Evolutionary conservation across 116 monocot genomes (phyloP).

Genomic region (Posidonia oceanica): DNA sequence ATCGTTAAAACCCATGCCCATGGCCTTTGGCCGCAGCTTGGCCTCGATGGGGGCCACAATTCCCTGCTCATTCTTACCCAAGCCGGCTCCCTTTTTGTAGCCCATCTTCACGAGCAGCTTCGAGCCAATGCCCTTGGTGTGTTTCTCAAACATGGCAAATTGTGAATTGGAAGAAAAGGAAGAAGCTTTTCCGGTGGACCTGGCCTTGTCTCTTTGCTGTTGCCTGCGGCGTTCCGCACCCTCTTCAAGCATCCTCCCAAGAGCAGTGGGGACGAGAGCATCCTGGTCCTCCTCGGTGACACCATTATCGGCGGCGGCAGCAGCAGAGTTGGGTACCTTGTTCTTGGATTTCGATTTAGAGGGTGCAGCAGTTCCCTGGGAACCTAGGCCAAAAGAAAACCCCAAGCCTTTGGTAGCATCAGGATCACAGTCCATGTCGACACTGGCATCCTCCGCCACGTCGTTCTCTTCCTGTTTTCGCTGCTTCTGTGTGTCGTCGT

Average conservation of each 20-base stretch:
- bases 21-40: constrained; percentile 65
- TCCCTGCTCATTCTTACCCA: constrained; percentile 82
- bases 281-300: constrained; percentile 10
- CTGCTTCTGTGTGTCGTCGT: not conserved
- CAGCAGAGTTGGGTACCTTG: not conserved
- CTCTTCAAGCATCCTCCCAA: constrained; percentile 22
- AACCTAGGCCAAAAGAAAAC: constrained; percentile 34
- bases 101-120: constrained; percentile 36
- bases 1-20: constrained; percentile 91
- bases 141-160: constrained; percentile 20
- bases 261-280: constrained; percentile 17
- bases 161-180: not conserved
- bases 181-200: not conserved
- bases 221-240: constrained; percentile 14
- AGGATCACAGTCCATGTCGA: constrained; percentile 1
- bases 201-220: constrained; percentile 5
- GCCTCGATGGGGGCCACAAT: constrained; percentile 62
- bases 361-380: not conserved
- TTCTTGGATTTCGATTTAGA: not conserved
- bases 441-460: not conserved
- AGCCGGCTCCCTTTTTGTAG: constrained; percentile 45
- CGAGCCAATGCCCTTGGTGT: constrained; percentile 26
- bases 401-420: constrained; percentile 31
- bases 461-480: constrained; percentile 25
- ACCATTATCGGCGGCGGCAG: not conserved